A percentile compares a stretch with the other conserved stretches of the same genome.
Evolutionary conservation across 495 filamentous ascomycete species (phyloP).

Genomic region (Penicillium atrosanguineum): DNA sequence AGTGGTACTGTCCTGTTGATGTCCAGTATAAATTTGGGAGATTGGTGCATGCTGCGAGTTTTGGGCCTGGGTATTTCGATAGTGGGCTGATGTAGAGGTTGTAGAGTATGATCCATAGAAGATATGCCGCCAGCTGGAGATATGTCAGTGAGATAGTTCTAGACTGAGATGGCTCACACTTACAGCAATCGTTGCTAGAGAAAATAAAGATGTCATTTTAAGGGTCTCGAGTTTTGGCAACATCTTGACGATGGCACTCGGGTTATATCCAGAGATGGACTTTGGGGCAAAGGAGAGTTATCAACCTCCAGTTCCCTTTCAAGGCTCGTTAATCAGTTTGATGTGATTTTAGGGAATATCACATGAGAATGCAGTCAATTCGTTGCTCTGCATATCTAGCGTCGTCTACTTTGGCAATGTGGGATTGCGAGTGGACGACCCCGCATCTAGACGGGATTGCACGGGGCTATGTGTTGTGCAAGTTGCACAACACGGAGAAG

Average conservation of each 20-base stretch:
- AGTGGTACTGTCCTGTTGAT: constrained; percentile 36
- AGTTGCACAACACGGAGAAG: too few relatives aligned
- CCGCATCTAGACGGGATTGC: too few relatives aligned
- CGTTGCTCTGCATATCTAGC: too few relatives aligned
- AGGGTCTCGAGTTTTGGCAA: background rate
- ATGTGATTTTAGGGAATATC: too few relatives aligned
- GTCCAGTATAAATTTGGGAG: constrained; percentile 31
- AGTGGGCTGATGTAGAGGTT: constrained; percentile 45
- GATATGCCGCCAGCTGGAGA: constrained; percentile 1
- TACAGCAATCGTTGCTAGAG: background rate
- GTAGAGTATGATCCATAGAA: constrained; percentile 30
- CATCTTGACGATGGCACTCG: background rate
- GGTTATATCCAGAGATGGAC: background rate
- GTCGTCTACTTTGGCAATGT: too few relatives aligned
- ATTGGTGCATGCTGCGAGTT: constrained; percentile 44
- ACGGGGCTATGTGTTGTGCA: background rate
- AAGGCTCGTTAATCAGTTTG: too few relatives aligned
- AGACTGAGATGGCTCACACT: background rate
- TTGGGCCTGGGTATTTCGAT: constrained; percentile 46
- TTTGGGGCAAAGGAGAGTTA: too few relatives aligned
- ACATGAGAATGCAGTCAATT: too few relatives aligned
- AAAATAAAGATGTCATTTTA: background rate
- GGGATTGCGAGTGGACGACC: too few relatives aligned
- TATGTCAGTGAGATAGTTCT: background rate
- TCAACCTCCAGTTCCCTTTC: too few relatives aligned